A percentile compares a stretch with the other conserved stretches of the same genome.
These are phyloP conservation scores for Stylonectria norvegica DNA, from an alignment of 2,329 filamentous ascomycete species.

Conservation along the genomic window DNA sequence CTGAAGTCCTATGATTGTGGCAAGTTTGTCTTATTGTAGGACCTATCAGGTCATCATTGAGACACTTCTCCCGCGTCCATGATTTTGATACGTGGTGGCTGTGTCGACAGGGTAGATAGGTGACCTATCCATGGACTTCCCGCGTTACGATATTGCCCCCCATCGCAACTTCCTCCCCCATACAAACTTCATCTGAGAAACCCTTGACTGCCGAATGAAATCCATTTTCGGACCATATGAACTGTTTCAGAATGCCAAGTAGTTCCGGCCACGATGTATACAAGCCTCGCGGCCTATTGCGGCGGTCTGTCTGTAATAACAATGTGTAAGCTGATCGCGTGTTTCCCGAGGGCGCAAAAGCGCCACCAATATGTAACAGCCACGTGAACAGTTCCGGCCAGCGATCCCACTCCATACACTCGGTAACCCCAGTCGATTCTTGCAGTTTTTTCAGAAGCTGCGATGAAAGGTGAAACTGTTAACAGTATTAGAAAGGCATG, in stretches of 20 bases:
- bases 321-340: slow-evolving; percentile 28
- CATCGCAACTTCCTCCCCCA: too few relatives aligned
- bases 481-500: neutral
- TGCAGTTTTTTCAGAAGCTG: slow-evolving; percentile 33
- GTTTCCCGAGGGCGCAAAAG: slow-evolving; percentile 31
- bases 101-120: too few relatives aligned
- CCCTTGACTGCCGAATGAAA: slow-evolving; percentile 29
- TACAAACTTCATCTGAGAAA: slow-evolving; percentile 31
- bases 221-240: slow-evolving; percentile 40
- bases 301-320: slow-evolving; percentile 22
- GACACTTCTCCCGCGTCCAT: too few relatives aligned
- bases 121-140: too few relatives aligned
- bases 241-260: slow-evolving; percentile 30
- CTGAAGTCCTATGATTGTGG: too few relatives aligned
- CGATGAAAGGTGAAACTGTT: slow-evolving; percentile 29
- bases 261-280: slow-evolving; percentile 32
- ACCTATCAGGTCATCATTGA: too few relatives aligned
- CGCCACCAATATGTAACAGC: slow-evolving; percentile 37
- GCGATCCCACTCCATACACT: slow-evolving; percentile 34
- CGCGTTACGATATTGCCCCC: too few relatives aligned
- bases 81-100: too few relatives aligned
- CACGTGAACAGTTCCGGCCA: slow-evolving; percentile 33
- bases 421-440: slow-evolving; percentile 21
- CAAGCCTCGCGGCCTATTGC: slow-evolving; percentile 9
- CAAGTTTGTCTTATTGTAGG: too few relatives aligned